Base-by-base conservation (phyloP, 768 basidiomycete genomes). In the Cystobasidium ongulense region DNA sequence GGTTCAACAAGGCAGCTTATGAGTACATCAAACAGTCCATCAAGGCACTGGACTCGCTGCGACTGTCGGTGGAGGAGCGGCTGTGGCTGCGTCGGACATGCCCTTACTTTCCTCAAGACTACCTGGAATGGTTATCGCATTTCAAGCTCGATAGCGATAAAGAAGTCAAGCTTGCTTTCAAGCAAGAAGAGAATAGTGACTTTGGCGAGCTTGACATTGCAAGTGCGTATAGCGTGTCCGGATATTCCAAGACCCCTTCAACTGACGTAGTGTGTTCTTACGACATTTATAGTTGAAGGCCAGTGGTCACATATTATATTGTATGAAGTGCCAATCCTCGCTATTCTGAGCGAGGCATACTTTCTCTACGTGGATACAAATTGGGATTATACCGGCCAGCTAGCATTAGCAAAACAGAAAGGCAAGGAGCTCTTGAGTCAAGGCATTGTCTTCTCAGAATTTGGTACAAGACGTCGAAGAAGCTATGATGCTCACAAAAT, bases 261-360 rank as follows among this genome's bases (percentile, higher is more conserved):
- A 7, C 10, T 41, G 23, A n/a, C 25, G 13, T 46, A n/a, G 43
- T 46, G 43, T 46, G 43, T n/a, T 46, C n/a, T 10, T n/a, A 59
- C n/a, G 23, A 4, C 11, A 8, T 61, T 8, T 64, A 38, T 36
- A 76, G 68, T 82, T 43, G 70, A 75, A 38, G 81, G 81, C 7
- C 66, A 74, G 10, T 82, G 81, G 81, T 76, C 67, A 59, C 79
- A 81, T 29, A 75, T 75, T 7, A 95, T 98, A 73, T 83, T 96
- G 31, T 99, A 95, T 88, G 96, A 98, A 82, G 92, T 97, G 0
- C 94, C 92, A 0, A 83, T 98, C 63, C 93, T 98, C 92, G 88
- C 92, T 17, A 87, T 87, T 75, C 83, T 99, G 63, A 92, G 90
- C 78, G 92, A 99, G 80, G 87, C 87, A 23, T 95, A 91, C 82